These are phyloP conservation scores for Cyanophora paradoxa DNA, from an alignment of 78 protist genomes.

Conservation along the genomic window DNA sequence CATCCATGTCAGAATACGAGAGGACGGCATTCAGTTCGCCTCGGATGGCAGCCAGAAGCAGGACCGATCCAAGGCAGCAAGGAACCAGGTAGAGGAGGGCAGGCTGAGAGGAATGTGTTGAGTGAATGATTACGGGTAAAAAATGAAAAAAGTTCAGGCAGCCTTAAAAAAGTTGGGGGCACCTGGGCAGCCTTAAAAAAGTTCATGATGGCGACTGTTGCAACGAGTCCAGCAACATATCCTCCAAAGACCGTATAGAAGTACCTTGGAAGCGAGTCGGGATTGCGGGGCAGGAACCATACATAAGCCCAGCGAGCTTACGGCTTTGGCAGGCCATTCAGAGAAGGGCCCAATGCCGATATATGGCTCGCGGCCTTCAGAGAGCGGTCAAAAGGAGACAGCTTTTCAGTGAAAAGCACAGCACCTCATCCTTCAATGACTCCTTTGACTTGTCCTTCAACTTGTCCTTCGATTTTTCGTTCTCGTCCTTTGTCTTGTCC, in stretches of 20 bases:
- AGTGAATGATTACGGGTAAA: background rate
- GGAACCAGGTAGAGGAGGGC: constrained; percentile 24
- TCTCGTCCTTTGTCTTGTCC: too few species aligned
- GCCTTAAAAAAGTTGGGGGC: background rate
- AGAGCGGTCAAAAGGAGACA: background rate
- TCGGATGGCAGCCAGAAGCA: background rate
- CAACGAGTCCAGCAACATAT: constrained; percentile 2
- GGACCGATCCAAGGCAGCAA: background rate
- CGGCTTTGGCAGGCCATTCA: background rate
- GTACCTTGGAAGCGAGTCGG: background rate
- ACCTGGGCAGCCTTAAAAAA: background rate
- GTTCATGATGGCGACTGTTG: constrained; percentile 13
- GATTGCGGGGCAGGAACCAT: background rate
- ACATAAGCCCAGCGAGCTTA: background rate
- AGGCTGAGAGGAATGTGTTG: background rate
- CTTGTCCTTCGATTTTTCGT: too few species aligned
- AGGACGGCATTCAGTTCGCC: background rate
- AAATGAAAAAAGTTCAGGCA: background rate
- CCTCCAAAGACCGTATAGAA: background rate
- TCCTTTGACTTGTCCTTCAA: background rate
- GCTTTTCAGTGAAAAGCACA: background rate
- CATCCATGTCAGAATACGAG: too few species aligned
- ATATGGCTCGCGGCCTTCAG: background rate
- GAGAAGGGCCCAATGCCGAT: background rate
- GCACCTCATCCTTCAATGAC: background rate